A percentile compares a stretch with the other conserved stretches of the same genome.
These are phyloP conservation scores for Sordaria brevicollis DNA, from an alignment of 495 filamentous ascomycete genomes.

Conservation along the genomic window DNA sequence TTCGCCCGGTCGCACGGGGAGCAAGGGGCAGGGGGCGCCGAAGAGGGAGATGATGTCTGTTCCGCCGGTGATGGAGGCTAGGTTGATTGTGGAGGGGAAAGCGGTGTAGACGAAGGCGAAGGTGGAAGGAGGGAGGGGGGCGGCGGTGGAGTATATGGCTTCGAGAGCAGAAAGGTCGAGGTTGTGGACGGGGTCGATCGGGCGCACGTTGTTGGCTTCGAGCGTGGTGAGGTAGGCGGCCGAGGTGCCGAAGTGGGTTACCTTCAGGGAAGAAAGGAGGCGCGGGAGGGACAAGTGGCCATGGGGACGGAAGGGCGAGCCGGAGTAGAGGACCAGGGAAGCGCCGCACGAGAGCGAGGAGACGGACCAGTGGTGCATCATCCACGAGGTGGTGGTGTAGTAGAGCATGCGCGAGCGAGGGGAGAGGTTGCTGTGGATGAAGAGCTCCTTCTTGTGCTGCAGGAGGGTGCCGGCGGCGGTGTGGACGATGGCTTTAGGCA, in stretches of 20 bases:
- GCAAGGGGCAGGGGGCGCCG: constrained; percentile 71
- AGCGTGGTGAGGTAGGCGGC: constrained; percentile 88
- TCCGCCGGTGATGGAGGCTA: constrained; percentile 78
- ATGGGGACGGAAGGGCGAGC: constrained; percentile 65
- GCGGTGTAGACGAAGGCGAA: constrained; percentile 80
- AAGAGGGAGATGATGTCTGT: constrained; percentile 95
- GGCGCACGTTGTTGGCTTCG: constrained; percentile 67
- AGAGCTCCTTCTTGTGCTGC: constrained; percentile 91
- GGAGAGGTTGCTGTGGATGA: constrained; percentile 67
- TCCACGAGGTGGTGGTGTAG: constrained; percentile 90
- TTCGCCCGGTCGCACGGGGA: constrained; percentile 80
- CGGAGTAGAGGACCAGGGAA: constrained; percentile 79
- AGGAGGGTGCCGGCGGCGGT: constrained; percentile 78
- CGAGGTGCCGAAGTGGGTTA: constrained; percentile 87
- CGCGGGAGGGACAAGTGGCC: constrained; percentile 31
- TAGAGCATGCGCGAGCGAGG: constrained; percentile 43
- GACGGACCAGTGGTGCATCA: constrained; percentile 97
- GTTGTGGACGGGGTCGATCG: constrained; percentile 37
- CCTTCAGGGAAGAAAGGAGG: constrained; percentile 35
- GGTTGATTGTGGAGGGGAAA: constrained; percentile 64
- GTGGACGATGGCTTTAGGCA: constrained; percentile 89
- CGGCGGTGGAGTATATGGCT: constrained; percentile 89
- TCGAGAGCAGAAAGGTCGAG: constrained; percentile 47
- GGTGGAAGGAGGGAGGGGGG: constrained; percentile 82
- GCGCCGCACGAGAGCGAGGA: constrained; percentile 70